Evolutionary conservation across 257 asterid species (phyloP).

Genomic region (Forsythia suspensa): DNA sequence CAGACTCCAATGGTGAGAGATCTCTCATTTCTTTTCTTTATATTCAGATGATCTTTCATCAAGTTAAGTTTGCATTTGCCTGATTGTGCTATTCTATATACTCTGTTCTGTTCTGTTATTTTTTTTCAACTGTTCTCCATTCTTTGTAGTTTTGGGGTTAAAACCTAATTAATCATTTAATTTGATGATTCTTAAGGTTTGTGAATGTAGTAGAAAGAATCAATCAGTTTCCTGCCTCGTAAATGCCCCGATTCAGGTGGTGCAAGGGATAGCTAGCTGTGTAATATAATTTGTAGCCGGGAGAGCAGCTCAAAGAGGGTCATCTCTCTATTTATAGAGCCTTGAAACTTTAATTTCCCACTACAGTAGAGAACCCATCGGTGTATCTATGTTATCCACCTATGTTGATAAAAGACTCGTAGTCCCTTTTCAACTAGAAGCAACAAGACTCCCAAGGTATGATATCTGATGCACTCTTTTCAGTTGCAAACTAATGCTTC

Average conservation of each 20-base stretch:
- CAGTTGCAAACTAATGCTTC: neutral
- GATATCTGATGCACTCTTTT: neutral
- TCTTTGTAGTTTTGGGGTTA: neutral
- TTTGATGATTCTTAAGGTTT: neutral
- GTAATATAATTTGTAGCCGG: neutral
- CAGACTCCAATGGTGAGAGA: neutral
- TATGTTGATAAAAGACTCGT: neutral
- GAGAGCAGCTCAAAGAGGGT: neutral
- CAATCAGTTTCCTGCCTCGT: neutral
- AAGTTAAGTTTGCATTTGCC: neutral
- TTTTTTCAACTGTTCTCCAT: neutral
- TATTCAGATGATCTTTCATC: neutral
- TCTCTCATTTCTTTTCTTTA: neutral
- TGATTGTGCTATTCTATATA: neutral
- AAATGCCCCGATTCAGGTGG: neutral
- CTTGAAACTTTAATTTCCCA: neutral
- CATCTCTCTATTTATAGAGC: too few species aligned
- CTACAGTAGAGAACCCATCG: neutral
- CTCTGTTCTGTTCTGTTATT: neutral
- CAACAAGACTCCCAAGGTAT: neutral
- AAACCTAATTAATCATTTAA: too few species aligned
- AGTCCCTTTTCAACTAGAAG: slow-evolving; percentile 2
- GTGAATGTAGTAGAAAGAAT: neutral
- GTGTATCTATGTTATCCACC: neutral
- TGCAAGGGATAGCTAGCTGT: neutral